A percentile compares a stretch with the other conserved stretches of the same genome.
Conservation (phyloP, 2,329 filamentous ascomycete genomes). For the Sclerotinia borealis region DNA sequence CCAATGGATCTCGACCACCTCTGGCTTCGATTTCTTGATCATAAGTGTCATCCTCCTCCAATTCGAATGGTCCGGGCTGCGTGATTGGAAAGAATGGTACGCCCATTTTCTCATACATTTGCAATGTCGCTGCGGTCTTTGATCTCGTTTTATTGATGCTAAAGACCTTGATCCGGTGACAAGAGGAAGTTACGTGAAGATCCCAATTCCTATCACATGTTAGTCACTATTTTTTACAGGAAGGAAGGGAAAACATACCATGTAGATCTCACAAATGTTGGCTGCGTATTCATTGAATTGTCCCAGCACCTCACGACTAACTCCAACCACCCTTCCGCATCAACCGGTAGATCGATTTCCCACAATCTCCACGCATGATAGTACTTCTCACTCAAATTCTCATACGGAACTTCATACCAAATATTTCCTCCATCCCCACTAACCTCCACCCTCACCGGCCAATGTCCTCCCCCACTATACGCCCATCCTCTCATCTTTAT, state of each 20-base stretch:
- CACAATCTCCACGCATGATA: slow-evolving; percentile 60
- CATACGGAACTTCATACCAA: slow-evolving; percentile 58
- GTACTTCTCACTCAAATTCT: slow-evolving; percentile 56
- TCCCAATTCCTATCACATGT: slow-evolving; percentile 47
- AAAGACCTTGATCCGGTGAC: slow-evolving; percentile 55
- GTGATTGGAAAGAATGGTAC: slow-evolving; percentile 17
- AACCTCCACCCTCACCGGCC: slow-evolving; percentile 62
- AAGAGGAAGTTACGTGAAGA: slow-evolving; percentile 57
- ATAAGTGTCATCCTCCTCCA: slow-evolving; percentile 10
- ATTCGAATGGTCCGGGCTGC: slow-evolving; percentile 8
- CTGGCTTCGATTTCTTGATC: slow-evolving; percentile 8
- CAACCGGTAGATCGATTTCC: slow-evolving; percentile 56
- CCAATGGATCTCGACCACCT: slow-evolving; percentile 10
- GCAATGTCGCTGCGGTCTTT: slow-evolving; percentile 12
- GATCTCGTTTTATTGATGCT: slow-evolving; percentile 49
- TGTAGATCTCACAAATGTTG: slow-evolving; percentile 45
- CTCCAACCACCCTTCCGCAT: slow-evolving; percentile 56
- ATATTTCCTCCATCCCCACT: slow-evolving; percentile 56
- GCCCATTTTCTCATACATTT: slow-evolving; percentile 14
- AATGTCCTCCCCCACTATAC: slow-evolving; percentile 60
- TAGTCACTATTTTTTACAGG: neutral
- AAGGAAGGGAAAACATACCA: slow-evolving; percentile 34
- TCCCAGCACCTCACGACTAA: slow-evolving; percentile 55
- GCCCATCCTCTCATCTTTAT: slow-evolving; percentile 54
- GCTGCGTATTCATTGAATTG: slow-evolving; percentile 56